Evolutionary conservation across 2,329 filamentous ascomycete species (phyloP).

Genomic region (Blumeriella jaapii): DNA sequence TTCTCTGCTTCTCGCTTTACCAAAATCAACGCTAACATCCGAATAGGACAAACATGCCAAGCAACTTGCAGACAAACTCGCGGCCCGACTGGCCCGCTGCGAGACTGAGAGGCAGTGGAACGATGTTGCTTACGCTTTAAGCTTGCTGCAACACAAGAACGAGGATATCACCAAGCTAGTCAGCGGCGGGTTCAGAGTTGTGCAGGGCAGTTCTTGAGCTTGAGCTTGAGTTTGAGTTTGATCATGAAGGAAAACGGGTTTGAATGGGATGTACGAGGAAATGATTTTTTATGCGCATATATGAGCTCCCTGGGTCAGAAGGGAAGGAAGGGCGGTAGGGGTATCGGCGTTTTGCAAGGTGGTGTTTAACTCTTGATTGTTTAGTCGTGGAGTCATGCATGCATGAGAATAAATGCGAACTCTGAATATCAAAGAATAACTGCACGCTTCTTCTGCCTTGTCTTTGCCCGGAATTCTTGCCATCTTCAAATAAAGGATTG

Average conservation of each 20-base stretch:
- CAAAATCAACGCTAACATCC: conserved; percentile 14
- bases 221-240: conserved; percentile 40
- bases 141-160: conserved; percentile 83
- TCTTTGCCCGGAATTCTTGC: background rate
- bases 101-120: conserved; percentile 96
- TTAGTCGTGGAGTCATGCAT: background rate
- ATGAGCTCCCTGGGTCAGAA: background rate
- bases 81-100: conserved; percentile 71
- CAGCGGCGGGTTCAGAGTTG: conserved; percentile 62
- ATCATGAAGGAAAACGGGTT: too few relatives aligned
- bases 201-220: too few relatives aligned
- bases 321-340: background rate
- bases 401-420: background rate
- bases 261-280: conserved; percentile 6
- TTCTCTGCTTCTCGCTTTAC: background rate
- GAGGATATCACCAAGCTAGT: conserved; percentile 75
- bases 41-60: conserved; percentile 89
- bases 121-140: conserved; percentile 87
- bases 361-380: background rate
- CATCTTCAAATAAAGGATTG: background rate
- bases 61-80: conserved; percentile 85
- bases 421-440: background rate
- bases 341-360: conserved; percentile 3
- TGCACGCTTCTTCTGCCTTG: too few relatives aligned
- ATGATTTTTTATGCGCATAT: conserved; percentile 9